Evolutionary conservation across 2,329 filamentous ascomycete genomes (phyloP).

Genomic region (Reticulascus tulasneorum): DNA sequence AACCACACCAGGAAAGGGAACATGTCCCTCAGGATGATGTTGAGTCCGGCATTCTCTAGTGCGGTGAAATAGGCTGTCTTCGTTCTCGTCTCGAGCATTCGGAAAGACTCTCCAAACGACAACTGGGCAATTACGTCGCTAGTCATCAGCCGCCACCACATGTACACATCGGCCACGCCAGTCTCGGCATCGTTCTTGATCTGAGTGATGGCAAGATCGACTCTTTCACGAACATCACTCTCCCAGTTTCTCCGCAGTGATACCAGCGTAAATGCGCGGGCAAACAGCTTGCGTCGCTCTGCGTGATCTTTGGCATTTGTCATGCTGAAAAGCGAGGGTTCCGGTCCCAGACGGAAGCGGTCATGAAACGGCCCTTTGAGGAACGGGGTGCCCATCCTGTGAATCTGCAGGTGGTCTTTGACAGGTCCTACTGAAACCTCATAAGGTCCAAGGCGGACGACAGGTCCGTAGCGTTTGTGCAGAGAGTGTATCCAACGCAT

Average conservation of each 20-base stretch:
- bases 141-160: conserved; percentile 51
- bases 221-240: conserved; percentile 28
- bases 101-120: conserved; percentile 52
- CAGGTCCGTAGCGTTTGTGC: conserved; percentile 1
- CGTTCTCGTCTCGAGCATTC: conserved; percentile 44
- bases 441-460: conserved; percentile 6
- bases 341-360: not conserved
- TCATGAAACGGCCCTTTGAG: conserved; percentile 3
- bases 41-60: not conserved
- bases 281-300: conserved; percentile 33
- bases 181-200: conserved; percentile 39
- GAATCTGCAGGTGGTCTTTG: conserved; percentile 5
- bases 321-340: conserved; percentile 2
- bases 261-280: conserved; percentile 32
- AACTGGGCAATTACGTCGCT: conserved; percentile 52
- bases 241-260: conserved; percentile 26
- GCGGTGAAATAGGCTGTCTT: not conserved
- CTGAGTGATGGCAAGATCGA: conserved; percentile 33
- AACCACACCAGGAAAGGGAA: not conserved
- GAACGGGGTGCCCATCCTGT: conserved; percentile 6
- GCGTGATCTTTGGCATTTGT: conserved; percentile 4
- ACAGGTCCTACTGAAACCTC: conserved; percentile 6
- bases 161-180: conserved; percentile 40
- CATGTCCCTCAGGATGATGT: not conserved
- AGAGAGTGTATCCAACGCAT: conserved; percentile 6